Evolutionary conservation across 2,329 filamentous ascomycete species (phyloP), one percentile per base, ranked within the genome.

Genomic region (Aspergillus piperis): DNA sequence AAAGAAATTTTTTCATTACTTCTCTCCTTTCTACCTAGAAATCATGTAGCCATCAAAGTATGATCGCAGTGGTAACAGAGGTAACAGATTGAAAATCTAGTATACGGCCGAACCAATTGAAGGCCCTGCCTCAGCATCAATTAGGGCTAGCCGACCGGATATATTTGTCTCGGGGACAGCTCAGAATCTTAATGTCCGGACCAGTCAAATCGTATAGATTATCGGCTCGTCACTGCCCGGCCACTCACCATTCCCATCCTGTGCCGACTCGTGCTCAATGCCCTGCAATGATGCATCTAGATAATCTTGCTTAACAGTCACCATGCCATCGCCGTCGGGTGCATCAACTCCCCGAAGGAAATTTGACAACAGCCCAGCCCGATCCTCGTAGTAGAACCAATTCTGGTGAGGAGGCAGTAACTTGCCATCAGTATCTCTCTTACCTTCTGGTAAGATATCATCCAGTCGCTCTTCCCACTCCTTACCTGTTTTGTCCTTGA

Each of bases 401-500:
- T 73, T 72, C 47, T 73, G 66, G 47, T 71, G 64, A 7, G 62
- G 55, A 44, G 71, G 68, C 8, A 73, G 44, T 11, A 52, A 7
- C 7, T 68, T 62, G 8, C 71, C 73, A 10, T 69, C 58, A 11
- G 47, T n/a, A 32, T 70, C 68, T 19, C n/a, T 63, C 59, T 69
- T 73, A 0, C 67, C 64, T 8, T 63, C 48, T 4, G 63, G 62
- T 36, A 51, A 25, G 7, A 58, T 67, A 23, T 59, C 64, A 38
- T 66, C 57, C 11, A 62, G 58, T 25, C 70, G 67, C 5, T 86
- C 75, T n/a, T 83, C 78, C 88, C 88, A 91, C 1, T 77, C 70
- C 8, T 86, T 76, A 0, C 84, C 84, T 0, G 86, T 86, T 70
- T 86, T 85, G 7, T 77, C 75, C 10, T 71, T 71, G 70, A 91